Conservation (phyloP, 345 rosid genomes). For the Gossypium herbaceum region DNA sequence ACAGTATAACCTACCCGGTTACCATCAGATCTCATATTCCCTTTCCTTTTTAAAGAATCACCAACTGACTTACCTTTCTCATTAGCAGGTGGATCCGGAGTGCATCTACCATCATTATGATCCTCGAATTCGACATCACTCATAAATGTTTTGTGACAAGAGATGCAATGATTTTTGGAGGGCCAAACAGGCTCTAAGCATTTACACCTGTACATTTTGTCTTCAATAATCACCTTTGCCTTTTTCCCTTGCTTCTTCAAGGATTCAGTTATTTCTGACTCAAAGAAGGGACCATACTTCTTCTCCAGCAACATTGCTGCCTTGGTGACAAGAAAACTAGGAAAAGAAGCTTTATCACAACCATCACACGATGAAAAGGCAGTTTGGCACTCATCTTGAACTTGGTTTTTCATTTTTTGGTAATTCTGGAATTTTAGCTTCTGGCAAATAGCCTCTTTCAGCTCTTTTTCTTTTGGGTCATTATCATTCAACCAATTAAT, state of each 20-base stretch:
- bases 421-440: slow-evolving; percentile 50
- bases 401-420: slow-evolving; percentile 31
- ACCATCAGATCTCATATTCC: slow-evolving; percentile 32
- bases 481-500: slow-evolving; percentile 62
- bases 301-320: slow-evolving; percentile 66
- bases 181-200: slow-evolving; percentile 87
- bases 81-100: slow-evolving; percentile 32
- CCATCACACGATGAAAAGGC: slow-evolving; percentile 17
- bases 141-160: slow-evolving; percentile 73
- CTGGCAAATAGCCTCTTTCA: slow-evolving; percentile 71
- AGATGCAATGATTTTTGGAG: slow-evolving; percentile 66
- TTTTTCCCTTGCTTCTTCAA: slow-evolving; percentile 50
- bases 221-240: slow-evolving; percentile 40
- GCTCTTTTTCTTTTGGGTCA: slow-evolving; percentile 61
- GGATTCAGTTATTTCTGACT: slow-evolving; percentile 34
- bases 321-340: slow-evolving; percentile 50
- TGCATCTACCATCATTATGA: slow-evolving; percentile 62
- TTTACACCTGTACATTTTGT: slow-evolving; percentile 63
- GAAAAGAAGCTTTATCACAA: slow-evolving; percentile 25
- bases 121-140: slow-evolving; percentile 47
- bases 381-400: slow-evolving; percentile 26
- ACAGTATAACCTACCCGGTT: slow-evolving; percentile 27
- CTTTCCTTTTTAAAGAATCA: slow-evolving; percentile 43
- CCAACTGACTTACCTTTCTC: slow-evolving; percentile 43
- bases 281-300: slow-evolving; percentile 57